These are phyloP conservation scores for Curvularia hawaiiensis DNA, from an alignment of 2,329 filamentous ascomycete genomes.

Conservation along the genomic window DNA sequence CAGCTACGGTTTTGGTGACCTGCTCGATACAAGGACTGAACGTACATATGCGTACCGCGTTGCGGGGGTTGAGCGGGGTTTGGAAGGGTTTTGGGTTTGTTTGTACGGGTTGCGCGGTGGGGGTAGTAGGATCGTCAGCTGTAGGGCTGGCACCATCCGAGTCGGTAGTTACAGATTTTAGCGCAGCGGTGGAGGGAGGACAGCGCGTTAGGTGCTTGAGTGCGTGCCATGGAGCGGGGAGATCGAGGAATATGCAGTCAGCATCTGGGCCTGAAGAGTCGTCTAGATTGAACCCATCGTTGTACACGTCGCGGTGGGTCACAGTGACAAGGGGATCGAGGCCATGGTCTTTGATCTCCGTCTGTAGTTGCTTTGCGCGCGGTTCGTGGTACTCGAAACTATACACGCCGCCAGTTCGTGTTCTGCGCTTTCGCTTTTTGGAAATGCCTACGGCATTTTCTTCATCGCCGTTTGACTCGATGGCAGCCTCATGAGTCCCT, in stretches of 20 bases:
- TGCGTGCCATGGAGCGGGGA: conserved; percentile 82
- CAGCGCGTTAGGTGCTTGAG: conserved; percentile 73
- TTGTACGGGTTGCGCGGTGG: conserved; percentile 9
- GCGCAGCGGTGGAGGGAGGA: conserved; percentile 30
- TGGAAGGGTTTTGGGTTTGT: conserved; percentile 30
- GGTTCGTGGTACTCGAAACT: conserved; percentile 83
- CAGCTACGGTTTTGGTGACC: conserved; percentile 82
- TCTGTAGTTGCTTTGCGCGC: conserved; percentile 69
- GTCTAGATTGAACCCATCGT: conserved; percentile 70
- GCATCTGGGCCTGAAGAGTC: conserved; percentile 50
- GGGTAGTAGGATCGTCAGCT: conserved; percentile 18
- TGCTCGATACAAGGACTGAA: conserved; percentile 98
- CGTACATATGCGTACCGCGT: conserved; percentile 80
- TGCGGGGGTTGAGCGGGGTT: conserved; percentile 71
- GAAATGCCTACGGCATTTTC: conserved; percentile 38
- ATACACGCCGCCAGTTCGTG: conserved; percentile 69
- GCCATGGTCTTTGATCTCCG: conserved; percentile 72
- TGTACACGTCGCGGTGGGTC: conserved; percentile 80
- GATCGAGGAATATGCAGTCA: conserved; percentile 76
- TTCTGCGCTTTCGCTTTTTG: conserved; percentile 38
- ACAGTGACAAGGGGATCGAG: conserved; percentile 70
- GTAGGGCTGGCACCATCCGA: conserved; percentile 50
- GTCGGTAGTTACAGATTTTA: conserved; percentile 36
- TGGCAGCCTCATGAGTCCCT: conserved; percentile 26
- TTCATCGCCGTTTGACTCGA: conserved; percentile 22